Conservation (phyloP, 1,284 basidiomycete genomes). For the Moesziomyces aphidis region DNA sequence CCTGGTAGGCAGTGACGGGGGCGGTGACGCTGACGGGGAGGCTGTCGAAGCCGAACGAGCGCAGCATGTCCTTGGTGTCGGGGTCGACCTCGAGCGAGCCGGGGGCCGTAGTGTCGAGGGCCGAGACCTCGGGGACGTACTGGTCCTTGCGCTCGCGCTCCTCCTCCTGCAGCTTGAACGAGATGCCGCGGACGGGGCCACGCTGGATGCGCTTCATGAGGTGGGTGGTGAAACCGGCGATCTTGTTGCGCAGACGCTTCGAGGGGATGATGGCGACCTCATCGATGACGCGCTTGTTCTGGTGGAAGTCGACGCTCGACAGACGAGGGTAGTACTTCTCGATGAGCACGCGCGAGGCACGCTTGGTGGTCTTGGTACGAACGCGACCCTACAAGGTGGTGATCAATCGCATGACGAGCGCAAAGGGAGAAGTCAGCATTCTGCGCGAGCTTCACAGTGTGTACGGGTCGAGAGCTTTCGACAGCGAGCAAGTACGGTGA, state of each 20-base stretch:
- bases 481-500: background rate
- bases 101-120: slow-evolving; percentile 64
- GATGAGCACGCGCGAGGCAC: slow-evolving; percentile 97
- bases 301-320: slow-evolving; percentile 71
- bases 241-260: slow-evolving; percentile 99
- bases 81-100: slow-evolving; percentile 67
- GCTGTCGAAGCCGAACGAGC: slow-evolving; percentile 65
- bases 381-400: slow-evolving; percentile 87
- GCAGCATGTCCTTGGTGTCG: slow-evolving; percentile 68
- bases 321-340: slow-evolving; percentile 88
- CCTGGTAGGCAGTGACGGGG: slow-evolving; percentile 63
- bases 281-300: slow-evolving; percentile 99
- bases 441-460: background rate
- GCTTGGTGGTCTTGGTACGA: slow-evolving; percentile 99
- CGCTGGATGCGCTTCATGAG: slow-evolving; percentile 99
- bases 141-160: slow-evolving; percentile 92
- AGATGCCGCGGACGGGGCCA: slow-evolving; percentile 99
- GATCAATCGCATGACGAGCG: background rate
- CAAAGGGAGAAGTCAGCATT: slow-evolving; percentile 8
- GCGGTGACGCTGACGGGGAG: slow-evolving; percentile 66
- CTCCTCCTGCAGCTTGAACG: slow-evolving; percentile 99
- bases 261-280: slow-evolving; percentile 91
- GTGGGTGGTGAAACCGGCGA: slow-evolving; percentile 99
- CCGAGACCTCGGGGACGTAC: slow-evolving; percentile 68
- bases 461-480: background rate